Conservation (phyloP, 2,329 filamentous ascomycete genomes). For the Cyphellophora attinorum region DNA sequence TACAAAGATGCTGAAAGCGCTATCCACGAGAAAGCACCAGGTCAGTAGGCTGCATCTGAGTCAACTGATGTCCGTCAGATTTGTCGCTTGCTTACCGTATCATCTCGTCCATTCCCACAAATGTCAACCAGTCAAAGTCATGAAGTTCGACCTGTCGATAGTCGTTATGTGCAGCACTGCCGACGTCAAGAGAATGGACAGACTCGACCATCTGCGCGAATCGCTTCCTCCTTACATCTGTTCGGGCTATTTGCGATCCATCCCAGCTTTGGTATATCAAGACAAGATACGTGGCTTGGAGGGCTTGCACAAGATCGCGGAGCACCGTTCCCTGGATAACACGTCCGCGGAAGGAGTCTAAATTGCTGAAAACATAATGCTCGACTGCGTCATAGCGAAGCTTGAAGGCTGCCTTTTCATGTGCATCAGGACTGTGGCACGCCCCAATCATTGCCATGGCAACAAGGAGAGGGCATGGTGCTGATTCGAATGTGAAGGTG, state of each 20-base stretch:
- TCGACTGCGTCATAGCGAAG: conserved; percentile 18
- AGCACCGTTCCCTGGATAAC: background rate
- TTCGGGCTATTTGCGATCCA: background rate
- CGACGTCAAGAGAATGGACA: background rate
- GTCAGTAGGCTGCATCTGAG: conserved; percentile 14
- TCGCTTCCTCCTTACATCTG: background rate
- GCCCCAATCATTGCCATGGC: conserved; percentile 22
- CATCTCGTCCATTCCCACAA: conserved; percentile 19
- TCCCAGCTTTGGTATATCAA: conserved; percentile 1
- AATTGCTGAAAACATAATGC: conserved; percentile 15
- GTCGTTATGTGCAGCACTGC: conserved; percentile 3
- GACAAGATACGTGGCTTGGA: background rate
- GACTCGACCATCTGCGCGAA: background rate
- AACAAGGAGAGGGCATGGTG: conserved; percentile 15
- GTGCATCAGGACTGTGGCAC: conserved; percentile 16
- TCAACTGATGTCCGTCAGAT: background rate
- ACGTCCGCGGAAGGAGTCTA: background rate
- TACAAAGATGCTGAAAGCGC: conserved; percentile 21
- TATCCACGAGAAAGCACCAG: conserved; percentile 22
- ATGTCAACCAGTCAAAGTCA: conserved; percentile 9
- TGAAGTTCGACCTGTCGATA: conserved; percentile 2
- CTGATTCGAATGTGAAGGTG: conserved; percentile 14
- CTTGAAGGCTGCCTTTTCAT: conserved; percentile 11
- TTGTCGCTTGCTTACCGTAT: conserved; percentile 16
- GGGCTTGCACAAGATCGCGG: background rate